Conservation (phyloP, 75 land plant genomes). For the Cupressus sempervirens region DNA sequence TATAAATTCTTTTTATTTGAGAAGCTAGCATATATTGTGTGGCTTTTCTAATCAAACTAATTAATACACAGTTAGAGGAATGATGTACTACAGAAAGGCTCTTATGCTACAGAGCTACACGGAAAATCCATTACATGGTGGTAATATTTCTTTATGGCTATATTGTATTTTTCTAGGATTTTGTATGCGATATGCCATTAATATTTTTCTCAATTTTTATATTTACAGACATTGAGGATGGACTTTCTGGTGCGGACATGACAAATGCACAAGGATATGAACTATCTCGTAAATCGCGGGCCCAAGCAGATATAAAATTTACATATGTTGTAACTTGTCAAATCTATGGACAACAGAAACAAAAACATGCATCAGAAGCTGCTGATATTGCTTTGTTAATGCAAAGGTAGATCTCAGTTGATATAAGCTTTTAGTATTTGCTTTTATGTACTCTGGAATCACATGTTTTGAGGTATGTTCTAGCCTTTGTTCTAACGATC, state of each 20-base stretch:
- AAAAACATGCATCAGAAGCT: constrained; percentile 56
- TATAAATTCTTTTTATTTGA: background rate
- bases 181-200: background rate
- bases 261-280: constrained; percentile 47
- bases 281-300: constrained; percentile 50
- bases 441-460: background rate
- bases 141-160: constrained; percentile 17
- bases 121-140: constrained; percentile 45
- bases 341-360: constrained; percentile 94
- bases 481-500: background rate
- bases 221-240: constrained; percentile 40
- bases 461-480: background rate
- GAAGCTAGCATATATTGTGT: background rate
- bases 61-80: constrained; percentile 81
- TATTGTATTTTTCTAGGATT: background rate
- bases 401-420: constrained; percentile 42
- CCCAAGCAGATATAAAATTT: constrained; percentile 91
- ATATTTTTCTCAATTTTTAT: background rate
- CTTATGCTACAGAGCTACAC: constrained; percentile 73
- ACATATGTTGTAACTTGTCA: constrained; percentile 96
- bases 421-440: background rate
- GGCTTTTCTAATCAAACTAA: background rate
- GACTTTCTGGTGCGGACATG: constrained; percentile 20
- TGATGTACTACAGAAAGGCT: constrained; percentile 98
- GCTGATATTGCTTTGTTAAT: constrained; percentile 81